Evolutionary conservation across 23 red algal genomes (phyloP), one percentile per base, ranked within the genome.

Genomic region (Gracilaria domingensis): DNA sequence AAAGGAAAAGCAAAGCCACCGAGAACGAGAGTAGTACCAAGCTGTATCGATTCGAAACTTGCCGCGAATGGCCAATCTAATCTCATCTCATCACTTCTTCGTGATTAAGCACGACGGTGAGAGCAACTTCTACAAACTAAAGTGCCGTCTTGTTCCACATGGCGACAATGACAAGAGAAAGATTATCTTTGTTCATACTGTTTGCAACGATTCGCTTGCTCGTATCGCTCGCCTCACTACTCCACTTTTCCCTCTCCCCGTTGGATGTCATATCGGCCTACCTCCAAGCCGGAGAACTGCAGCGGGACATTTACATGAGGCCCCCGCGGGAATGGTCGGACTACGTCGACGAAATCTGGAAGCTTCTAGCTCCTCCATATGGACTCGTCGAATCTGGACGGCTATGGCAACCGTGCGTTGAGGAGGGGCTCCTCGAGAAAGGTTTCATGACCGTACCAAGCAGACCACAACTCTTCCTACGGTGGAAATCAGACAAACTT

Each of bases 381-480:
- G 60, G 60, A 30, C 12, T 86, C 3, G 82, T 86, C 20, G 82
- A 86, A 26, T 86, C 82, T 39, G 59, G 60, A 17, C 23, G 82
- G 23, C 60, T 86, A 23, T 86, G 8, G 59, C 59, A 86, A 66
- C 38, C 71, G 4, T 35, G 36, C 8, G 50, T 86, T n/a, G 82
- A 86, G 40, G 66, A 66, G 7, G 70, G 82, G 82, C 24, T 86
- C 23, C 44, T 25, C 0, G 65, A 45, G 1, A 8, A 5, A 11
- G 36, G 37, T 36, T 38, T 74, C 20, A 5, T 18, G 0, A 3
- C 3, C 16, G 69, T 30, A 4, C 59, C 12, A 5, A 24, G 59
- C 4, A 32, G 30, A 4, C 59, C 24, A 11, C 25, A 64, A 64
- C 6, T 64, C 24, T 30, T 32, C 12, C 28, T 32, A 2, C 4